phyloP scores from a whole-genome alignment of 306 rosid genomes.

The Corylus heterophylla region DNA sequence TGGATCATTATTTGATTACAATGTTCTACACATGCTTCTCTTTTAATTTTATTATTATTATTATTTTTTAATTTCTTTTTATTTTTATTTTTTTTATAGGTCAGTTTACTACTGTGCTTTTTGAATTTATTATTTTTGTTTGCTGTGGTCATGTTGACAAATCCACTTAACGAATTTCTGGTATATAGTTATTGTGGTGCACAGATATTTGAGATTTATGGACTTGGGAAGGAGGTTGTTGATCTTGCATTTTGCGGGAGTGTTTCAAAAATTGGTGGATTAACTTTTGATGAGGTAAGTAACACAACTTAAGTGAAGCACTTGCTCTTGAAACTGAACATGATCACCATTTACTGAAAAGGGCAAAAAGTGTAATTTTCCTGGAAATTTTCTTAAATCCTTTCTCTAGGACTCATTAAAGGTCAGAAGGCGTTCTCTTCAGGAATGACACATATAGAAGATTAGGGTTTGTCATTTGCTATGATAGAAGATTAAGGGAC shows the following conservation, averaged over 20 bases:
- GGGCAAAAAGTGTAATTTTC: background rate
- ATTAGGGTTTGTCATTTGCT: background rate
- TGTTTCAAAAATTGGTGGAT: constrained; percentile 86
- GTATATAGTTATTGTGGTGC: constrained; percentile 91
- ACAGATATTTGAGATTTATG: constrained; percentile 95
- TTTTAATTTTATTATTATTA: too few relatives aligned
- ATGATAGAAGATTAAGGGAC: background rate
- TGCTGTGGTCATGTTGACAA: constrained; percentile 24
- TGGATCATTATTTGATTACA: background rate
- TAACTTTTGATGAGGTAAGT: constrained; percentile 97
- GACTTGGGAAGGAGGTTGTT: constrained; percentile 86
- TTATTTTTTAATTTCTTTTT: too few relatives aligned
- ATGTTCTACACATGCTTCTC: background rate
- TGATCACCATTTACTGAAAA: background rate
- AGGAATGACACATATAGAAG: background rate
- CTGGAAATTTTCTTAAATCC: background rate
- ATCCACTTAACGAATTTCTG: constrained; percentile 36
- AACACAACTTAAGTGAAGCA: constrained; percentile 23
- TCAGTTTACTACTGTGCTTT: background rate
- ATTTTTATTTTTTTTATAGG: background rate
- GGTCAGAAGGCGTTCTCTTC: background rate
- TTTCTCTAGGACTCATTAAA: background rate
- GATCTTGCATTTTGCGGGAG: constrained; percentile 91
- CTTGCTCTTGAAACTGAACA: background rate
- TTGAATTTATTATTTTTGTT: background rate